phyloP scores from a whole-genome alignment of 768 basidiomycete genomes.

The Tephrocybe sp. region DNA sequence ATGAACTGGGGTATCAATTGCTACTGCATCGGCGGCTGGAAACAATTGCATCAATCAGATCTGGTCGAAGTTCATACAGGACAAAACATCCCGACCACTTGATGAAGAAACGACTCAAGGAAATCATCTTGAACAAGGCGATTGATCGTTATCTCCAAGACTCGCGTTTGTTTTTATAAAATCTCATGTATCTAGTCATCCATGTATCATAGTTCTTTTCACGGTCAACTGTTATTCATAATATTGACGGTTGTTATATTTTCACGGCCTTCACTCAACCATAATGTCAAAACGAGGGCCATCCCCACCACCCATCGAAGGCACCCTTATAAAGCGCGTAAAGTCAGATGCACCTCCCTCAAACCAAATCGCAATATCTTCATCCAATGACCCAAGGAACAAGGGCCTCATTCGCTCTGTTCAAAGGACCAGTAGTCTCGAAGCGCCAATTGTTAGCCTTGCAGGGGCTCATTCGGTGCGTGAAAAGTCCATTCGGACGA shows the following conservation, averaged over 20 bases:
- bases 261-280: slow-evolving; percentile 2
- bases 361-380: slow-evolving; percentile 77
- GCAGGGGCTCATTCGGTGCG: slow-evolving; percentile 83
- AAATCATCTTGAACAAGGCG: too few species aligned
- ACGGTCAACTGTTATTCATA: not conserved
- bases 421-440: slow-evolving; percentile 88
- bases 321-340: slow-evolving; percentile 64
- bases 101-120: too few species aligned
- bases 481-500: not conserved
- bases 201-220: too few species aligned
- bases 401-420: slow-evolving; percentile 83
- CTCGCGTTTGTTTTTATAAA: too few species aligned
- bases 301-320: slow-evolving; percentile 54
- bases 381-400: slow-evolving; percentile 65
- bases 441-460: slow-evolving; percentile 92
- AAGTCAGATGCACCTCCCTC: slow-evolving; percentile 45
- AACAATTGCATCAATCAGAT: too few species aligned
- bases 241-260: slow-evolving; percentile 15
- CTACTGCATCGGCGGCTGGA: too few species aligned
- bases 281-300: slow-evolving; percentile 72
- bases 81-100: too few species aligned
- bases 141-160: too few species aligned
- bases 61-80: too few species aligned
- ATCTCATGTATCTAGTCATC: too few species aligned
- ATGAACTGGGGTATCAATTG: too few species aligned